phyloP scores from a whole-genome alignment of 805 yeast species.

The Myxozyma lipomycoides region DNA sequence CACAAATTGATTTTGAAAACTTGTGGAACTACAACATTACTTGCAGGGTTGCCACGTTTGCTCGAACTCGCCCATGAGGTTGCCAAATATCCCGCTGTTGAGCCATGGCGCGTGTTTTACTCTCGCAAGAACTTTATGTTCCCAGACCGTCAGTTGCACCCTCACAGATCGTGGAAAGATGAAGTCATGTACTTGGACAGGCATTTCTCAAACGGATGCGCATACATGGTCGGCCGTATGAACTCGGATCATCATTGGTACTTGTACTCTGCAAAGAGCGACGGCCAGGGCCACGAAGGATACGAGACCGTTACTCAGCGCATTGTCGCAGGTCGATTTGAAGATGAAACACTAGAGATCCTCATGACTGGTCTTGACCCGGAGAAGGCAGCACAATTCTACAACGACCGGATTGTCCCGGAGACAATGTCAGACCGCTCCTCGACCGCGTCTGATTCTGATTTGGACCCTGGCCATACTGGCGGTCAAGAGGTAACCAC shows the following conservation, averaged over 20 bases:
- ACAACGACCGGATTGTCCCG: slow-evolving; percentile 47
- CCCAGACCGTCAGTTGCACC: slow-evolving; percentile 74
- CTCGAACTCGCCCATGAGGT: slow-evolving; percentile 48
- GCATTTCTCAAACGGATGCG: slow-evolving; percentile 57
- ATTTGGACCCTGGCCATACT: slow-evolving; percentile 72
- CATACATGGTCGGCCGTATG: slow-evolving; percentile 75
- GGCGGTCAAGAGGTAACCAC: slow-evolving; percentile 68
- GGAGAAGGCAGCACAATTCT: slow-evolving; percentile 54
- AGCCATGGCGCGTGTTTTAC: slow-evolving; percentile 70
- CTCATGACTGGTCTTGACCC: slow-evolving; percentile 82
- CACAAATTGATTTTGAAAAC: slow-evolving; percentile 86
- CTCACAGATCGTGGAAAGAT: slow-evolving; percentile 80
- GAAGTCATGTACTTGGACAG: slow-evolving; percentile 69
- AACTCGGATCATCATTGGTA: slow-evolving; percentile 84
- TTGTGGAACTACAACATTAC: slow-evolving; percentile 92
- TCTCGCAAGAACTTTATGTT: slow-evolving; percentile 91
- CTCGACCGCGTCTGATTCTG: slow-evolving; percentile 36
- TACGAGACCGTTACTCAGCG: neutral
- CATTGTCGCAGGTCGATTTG: slow-evolving; percentile 22
- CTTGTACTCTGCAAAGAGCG: slow-evolving; percentile 47
- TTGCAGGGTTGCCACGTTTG: slow-evolving; percentile 66
- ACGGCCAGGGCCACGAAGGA: neutral
- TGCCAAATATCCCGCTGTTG: slow-evolving; percentile 41
- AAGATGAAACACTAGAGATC: slow-evolving; percentile 78
- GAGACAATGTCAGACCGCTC: slow-evolving; percentile 34